Conservation (phyloP, 768 basidiomycete species). For the Auricularia cornea region DNA sequence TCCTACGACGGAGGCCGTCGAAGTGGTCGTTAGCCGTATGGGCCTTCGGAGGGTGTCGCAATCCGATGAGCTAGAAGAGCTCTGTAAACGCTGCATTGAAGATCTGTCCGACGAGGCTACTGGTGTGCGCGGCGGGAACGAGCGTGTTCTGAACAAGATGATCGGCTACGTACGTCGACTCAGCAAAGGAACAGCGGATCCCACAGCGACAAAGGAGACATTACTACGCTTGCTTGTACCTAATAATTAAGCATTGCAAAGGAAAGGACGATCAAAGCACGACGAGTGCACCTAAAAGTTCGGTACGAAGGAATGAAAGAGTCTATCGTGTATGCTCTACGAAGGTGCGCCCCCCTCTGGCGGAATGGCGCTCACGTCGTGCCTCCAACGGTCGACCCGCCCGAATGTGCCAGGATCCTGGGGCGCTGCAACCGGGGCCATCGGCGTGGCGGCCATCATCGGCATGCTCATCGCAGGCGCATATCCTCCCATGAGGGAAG, state of each 20-base stretch:
- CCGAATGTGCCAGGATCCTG: background rate
- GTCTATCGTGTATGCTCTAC: too few relatives aligned
- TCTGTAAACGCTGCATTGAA: constrained; percentile 59
- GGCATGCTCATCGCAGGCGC: background rate
- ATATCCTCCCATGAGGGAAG: background rate
- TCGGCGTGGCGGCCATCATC: background rate
- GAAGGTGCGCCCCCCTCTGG: background rate
- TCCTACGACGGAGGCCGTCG: constrained; percentile 47
- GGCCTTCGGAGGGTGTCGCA: constrained; percentile 25
- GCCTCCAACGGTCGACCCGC: background rate
- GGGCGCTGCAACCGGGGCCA: background rate
- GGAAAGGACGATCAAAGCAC: background rate
- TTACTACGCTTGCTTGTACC: constrained; percentile 38
- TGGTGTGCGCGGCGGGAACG: constrained; percentile 58
- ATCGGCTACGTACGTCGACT: constrained; percentile 81
- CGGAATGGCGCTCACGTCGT: background rate
- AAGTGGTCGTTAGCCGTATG: constrained; percentile 35
- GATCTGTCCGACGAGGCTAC: constrained; percentile 59
- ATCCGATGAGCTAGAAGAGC: constrained; percentile 30
- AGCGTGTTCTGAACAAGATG: constrained; percentile 72
- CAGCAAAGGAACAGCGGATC: constrained; percentile 72
- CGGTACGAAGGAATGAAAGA: too few relatives aligned
- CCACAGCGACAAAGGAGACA: constrained; percentile 43
- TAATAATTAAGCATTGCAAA: background rate
- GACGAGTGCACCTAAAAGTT: too few relatives aligned